phyloP scores from a whole-genome alignment of 306 rosid species.

The Cicer arietinum region DNA sequence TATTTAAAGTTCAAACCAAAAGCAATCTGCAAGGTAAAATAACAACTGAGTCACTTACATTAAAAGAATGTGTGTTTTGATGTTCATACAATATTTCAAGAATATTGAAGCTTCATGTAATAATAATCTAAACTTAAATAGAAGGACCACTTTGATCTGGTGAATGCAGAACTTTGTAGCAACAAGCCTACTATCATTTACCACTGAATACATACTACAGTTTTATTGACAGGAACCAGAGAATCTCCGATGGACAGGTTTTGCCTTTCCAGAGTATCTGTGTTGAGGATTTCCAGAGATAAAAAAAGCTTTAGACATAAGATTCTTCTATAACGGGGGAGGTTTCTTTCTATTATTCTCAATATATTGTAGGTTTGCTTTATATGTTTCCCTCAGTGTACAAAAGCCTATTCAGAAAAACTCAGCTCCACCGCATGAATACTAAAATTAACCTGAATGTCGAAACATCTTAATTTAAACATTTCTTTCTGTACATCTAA shows the following conservation, averaged over 20 bases:
- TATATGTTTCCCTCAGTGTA: constrained; percentile 5
- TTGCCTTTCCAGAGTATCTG: constrained; percentile 28
- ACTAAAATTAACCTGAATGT: constrained; percentile 25
- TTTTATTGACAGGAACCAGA: constrained; percentile 26
- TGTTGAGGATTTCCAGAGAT: constrained; percentile 36
- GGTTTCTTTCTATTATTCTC: constrained; percentile 12
- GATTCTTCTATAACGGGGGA: constrained; percentile 10
- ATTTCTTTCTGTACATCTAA: constrained; percentile 37
- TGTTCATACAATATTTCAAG: constrained; percentile 32
- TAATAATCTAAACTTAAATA: constrained; percentile 24
- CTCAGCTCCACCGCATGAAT: constrained; percentile 13
- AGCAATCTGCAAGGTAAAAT: constrained; percentile 63
- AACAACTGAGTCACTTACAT: constrained; percentile 36
- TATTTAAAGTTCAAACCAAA: constrained; percentile 78
- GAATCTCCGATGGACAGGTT: constrained; percentile 27
- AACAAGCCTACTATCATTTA: constrained; percentile 20
- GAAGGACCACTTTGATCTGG: constrained; percentile 19
- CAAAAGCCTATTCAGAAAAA: constrained; percentile 7
- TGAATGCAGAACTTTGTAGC: constrained; percentile 27
- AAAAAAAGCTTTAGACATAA: constrained; percentile 22
- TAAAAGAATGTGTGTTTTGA: constrained; percentile 34
- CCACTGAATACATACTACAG: constrained; percentile 18
- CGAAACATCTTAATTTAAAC: constrained; percentile 31
- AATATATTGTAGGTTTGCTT: constrained; percentile 20
- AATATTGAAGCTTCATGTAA: constrained; percentile 19